Evolutionary conservation across 139 green algal genomes (phyloP).

Genomic region (Spirogloea muscicola): DNA sequence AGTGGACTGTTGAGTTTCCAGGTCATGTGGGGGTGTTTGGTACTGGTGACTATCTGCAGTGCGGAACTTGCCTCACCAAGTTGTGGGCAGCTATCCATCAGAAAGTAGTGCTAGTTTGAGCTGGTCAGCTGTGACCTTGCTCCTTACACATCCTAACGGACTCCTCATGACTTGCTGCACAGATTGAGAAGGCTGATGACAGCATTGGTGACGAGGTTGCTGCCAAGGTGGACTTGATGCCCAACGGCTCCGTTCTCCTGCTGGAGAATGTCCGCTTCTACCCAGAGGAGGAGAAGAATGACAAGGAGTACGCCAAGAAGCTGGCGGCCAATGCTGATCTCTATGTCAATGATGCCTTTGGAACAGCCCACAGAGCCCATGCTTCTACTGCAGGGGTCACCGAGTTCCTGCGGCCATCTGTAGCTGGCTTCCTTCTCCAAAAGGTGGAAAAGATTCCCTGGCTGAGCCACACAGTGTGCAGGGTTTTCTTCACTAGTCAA

Average conservation of each 20-base stretch:
- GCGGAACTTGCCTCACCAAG: background rate
- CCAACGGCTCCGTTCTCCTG: slow-evolving; percentile 70
- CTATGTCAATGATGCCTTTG: slow-evolving; percentile 99
- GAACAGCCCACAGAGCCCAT: slow-evolving; percentile 96
- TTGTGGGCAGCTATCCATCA: too few species aligned
- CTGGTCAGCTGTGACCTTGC: too few species aligned
- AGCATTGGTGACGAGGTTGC: slow-evolving; percentile 89
- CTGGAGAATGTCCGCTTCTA: slow-evolving; percentile 58
- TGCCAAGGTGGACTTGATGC: slow-evolving; percentile 61
- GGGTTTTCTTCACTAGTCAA: too few species aligned
- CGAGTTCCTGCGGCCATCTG: slow-evolving; percentile 61
- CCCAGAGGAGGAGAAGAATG: slow-evolving; percentile 96
- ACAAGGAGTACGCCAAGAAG: slow-evolving; percentile 88
- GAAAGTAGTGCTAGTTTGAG: too few species aligned
- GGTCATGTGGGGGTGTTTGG: background rate
- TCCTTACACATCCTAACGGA: too few species aligned
- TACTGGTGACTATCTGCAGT: background rate
- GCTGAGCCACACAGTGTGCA: too few species aligned
- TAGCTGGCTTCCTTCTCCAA: slow-evolving; percentile 89
- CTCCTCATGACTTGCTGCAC: too few species aligned
- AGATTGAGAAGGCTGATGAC: slow-evolving; percentile 79
- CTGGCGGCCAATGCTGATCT: slow-evolving; percentile 87
- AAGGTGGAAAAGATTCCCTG: slow-evolving; percentile 64
- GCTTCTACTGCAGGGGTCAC: slow-evolving; percentile 96
- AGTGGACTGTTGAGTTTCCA: background rate